A percentile compares a stretch with the other conserved stretches of the same genome.
phyloP scores from a whole-genome alignment of 306 rosid genomes.

The Dalbergia cultrata region DNA sequence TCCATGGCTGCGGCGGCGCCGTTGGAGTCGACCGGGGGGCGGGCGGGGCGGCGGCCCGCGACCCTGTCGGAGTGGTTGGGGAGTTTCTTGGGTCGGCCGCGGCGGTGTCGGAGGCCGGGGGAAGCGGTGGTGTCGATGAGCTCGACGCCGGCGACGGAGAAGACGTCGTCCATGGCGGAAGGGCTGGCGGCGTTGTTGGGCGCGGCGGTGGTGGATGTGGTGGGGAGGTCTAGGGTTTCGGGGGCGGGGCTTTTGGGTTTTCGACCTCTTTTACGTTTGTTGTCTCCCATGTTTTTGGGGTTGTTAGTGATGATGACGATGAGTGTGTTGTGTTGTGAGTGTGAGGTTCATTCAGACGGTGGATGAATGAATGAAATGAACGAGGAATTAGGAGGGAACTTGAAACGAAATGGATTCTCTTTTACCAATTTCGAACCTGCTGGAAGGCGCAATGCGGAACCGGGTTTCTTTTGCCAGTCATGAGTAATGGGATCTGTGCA shows the following conservation, averaged over 20 bases:
- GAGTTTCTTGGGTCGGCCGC: constrained; percentile 76
- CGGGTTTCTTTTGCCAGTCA: too few relatives aligned
- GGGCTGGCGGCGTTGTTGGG: constrained; percentile 17
- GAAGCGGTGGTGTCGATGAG: constrained; percentile 58
- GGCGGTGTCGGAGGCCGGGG: constrained; percentile 46
- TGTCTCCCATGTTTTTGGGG: constrained; percentile 43
- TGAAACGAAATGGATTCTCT: too few relatives aligned
- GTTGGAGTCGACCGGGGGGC: constrained; percentile 38
- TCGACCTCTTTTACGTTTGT: constrained; percentile 84
- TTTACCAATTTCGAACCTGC: too few relatives aligned
- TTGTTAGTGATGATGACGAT: not conserved
- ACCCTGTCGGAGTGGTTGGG: constrained; percentile 59
- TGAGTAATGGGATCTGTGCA: too few relatives aligned
- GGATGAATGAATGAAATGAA: not conserved
- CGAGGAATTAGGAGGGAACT: not conserved
- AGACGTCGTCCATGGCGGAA: constrained; percentile 58
- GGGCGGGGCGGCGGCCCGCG: constrained; percentile 51
- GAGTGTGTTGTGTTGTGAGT: not conserved
- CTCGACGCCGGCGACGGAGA: constrained; percentile 72
- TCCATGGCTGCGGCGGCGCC: constrained; percentile 24
- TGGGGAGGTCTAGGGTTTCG: constrained; percentile 76
- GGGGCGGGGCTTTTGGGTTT: constrained; percentile 68
- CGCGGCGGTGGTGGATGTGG: constrained; percentile 33
- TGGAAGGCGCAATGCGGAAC: too few relatives aligned
- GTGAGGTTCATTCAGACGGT: not conserved